Evolutionary conservation across 2,329 filamentous ascomycete species (phyloP).

Genomic region (Cadophora luteo-olivacea): DNA sequence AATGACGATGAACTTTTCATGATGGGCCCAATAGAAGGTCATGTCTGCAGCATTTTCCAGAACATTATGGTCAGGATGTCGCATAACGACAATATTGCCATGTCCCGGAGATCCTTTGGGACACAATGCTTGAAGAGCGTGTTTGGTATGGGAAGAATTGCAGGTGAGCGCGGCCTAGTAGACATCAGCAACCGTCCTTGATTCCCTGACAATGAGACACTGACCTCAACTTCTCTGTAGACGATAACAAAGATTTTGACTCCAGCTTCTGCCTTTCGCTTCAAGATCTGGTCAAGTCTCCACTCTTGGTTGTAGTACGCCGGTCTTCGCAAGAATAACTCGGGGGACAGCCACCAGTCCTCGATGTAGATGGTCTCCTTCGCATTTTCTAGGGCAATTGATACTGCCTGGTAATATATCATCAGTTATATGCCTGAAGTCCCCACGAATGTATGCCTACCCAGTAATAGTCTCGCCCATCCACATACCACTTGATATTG

Average conservation of each 20-base stretch:
- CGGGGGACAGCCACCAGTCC: slow-evolving; percentile 96
- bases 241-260: slow-evolving; percentile 95
- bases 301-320: slow-evolving; percentile 84
- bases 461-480: slow-evolving; percentile 95
- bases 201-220: background rate
- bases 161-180: slow-evolving; percentile 82
- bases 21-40: slow-evolving; percentile 98
- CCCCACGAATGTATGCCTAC: slow-evolving; percentile 44
- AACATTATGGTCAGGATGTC: slow-evolving; percentile 94
- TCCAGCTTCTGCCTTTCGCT: slow-evolving; percentile 86
- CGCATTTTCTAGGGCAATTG: slow-evolving; percentile 85
- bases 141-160: slow-evolving; percentile 92
- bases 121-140: slow-evolving; percentile 79
- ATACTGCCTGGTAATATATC: slow-evolving; percentile 67
- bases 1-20: slow-evolving; percentile 96
- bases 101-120: slow-evolving; percentile 81
- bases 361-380: slow-evolving; percentile 94
- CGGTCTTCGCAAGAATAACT: slow-evolving; percentile 84
- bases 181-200: slow-evolving; percentile 17
- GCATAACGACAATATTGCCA: slow-evolving; percentile 87
- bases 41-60: slow-evolving; percentile 93
- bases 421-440: background rate
- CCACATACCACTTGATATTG: slow-evolving; percentile 95
- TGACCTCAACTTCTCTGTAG: slow-evolving; percentile 73
- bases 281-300: slow-evolving; percentile 85